Conservation (phyloP, 441 rosid genomes). For the Metrosideros polymorpha region DNA sequence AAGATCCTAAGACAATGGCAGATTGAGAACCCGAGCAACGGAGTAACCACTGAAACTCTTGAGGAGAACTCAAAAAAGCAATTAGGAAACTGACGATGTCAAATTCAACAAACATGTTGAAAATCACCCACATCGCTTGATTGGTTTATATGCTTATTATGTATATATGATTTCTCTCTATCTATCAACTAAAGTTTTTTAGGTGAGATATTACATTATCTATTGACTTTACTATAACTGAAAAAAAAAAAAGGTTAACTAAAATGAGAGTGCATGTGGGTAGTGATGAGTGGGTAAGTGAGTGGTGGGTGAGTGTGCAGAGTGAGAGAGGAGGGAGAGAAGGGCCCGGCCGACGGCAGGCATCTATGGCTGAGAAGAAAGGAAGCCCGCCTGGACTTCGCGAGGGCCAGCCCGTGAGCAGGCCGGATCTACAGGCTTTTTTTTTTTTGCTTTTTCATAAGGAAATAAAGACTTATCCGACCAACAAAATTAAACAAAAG, state of each 20-base stretch:
- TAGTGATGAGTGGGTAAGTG: too few species aligned
- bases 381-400: too few species aligned
- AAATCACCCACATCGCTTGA: neutral
- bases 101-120: neutral
- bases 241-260: neutral
- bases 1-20: neutral
- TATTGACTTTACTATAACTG: neutral
- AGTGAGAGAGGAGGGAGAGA: too few species aligned
- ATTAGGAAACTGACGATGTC: neutral
- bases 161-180: neutral
- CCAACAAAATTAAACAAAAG: neutral
- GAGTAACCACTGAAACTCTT: neutral
- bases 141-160: neutral
- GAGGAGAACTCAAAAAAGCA: neutral
- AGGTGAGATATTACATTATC: neutral
- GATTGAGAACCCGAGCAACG: neutral
- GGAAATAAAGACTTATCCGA: too few species aligned
- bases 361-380: too few species aligned
- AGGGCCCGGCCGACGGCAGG: too few species aligned
- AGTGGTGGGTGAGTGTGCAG: too few species aligned
- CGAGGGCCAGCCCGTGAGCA: too few species aligned
- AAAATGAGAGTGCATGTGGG: too few species aligned
- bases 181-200: neutral
- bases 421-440: too few species aligned
- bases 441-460: too few species aligned